Conservation (phyloP, 768 basidiomycete species). For the Tricholoma terreum region DNA sequence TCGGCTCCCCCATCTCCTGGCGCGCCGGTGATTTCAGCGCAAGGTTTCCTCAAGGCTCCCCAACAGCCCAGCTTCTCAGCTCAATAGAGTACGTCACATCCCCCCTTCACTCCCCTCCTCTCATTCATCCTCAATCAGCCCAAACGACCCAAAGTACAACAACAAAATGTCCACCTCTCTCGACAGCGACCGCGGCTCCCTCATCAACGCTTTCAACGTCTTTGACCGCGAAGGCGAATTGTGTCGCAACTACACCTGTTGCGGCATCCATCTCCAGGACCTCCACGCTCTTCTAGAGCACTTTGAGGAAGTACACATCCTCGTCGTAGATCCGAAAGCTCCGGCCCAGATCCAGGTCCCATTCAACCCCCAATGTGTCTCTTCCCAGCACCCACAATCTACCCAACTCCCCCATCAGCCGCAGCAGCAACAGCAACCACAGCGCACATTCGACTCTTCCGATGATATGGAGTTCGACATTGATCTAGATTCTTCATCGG, state of each 20-base stretch:
- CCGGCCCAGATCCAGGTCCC: constrained; percentile 43
- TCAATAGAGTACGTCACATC: constrained; percentile 58
- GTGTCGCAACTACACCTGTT: constrained; percentile 89
- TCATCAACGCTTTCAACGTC: constrained; percentile 64
- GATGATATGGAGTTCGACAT: constrained; percentile 83
- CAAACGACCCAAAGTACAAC: constrained; percentile 31
- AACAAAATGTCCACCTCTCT: constrained; percentile 46
- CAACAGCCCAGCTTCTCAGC: constrained; percentile 57
- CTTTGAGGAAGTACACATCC: constrained; percentile 87
- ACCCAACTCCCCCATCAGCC: constrained; percentile 21
- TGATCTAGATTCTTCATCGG: constrained; percentile 36
- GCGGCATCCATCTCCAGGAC: constrained; percentile 69
- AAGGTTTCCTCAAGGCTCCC: constrained; percentile 60
- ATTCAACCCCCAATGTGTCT: constrained; percentile 38
- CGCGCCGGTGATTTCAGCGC: constrained; percentile 63
- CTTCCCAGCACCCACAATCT: constrained; percentile 17
- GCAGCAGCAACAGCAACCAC: constrained; percentile 31
- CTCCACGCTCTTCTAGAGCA: constrained; percentile 87
- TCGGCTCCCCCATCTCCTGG: constrained; percentile 75
- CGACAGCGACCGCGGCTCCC: constrained; percentile 56
- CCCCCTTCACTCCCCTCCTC: not conserved
- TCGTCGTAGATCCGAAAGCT: constrained; percentile 52
- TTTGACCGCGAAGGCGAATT: constrained; percentile 73
- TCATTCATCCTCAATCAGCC: constrained; percentile 21
- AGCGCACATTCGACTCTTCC: constrained; percentile 52